These are phyloP conservation scores for Kwoniella sp. DNA, from an alignment of 768 basidiomycete species.

Conservation along the genomic window DNA sequence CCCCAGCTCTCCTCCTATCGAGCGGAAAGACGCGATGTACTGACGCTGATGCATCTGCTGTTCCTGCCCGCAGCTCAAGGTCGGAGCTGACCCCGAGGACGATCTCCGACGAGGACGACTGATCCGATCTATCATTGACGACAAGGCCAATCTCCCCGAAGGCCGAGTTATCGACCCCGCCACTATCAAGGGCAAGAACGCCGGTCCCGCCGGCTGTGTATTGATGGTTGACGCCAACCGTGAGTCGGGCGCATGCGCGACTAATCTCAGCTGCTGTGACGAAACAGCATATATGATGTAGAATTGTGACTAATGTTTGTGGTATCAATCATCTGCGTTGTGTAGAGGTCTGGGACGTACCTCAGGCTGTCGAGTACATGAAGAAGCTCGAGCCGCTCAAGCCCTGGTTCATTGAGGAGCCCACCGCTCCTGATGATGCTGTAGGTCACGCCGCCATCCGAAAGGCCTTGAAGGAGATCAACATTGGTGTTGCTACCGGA, in stretches of 20 bases:
- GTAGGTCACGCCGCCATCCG: constrained; percentile 65
- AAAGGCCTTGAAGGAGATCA: constrained; percentile 72
- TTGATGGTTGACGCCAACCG: constrained; percentile 98
- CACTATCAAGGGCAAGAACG: constrained; percentile 81
- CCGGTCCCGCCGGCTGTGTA: constrained; percentile 88
- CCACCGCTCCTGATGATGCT: constrained; percentile 88
- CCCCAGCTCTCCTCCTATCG: too few relatives aligned
- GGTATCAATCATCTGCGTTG: too few relatives aligned
- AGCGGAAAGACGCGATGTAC: too few relatives aligned
- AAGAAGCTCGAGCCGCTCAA: constrained; percentile 73
- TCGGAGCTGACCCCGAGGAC: constrained; percentile 76
- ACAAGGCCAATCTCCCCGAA: constrained; percentile 76
- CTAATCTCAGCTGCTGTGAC: not conserved
- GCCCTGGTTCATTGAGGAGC: constrained; percentile 97
- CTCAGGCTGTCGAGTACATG: constrained; percentile 89
- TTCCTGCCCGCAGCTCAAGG: constrained; percentile 69
- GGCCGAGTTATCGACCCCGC: constrained; percentile 65
- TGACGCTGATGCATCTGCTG: too few relatives aligned
- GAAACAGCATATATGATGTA: too few relatives aligned
- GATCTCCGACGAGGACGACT: constrained; percentile 84
- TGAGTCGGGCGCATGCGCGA: too few relatives aligned
- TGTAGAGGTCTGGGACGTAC: constrained; percentile 65
- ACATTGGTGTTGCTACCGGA: constrained; percentile 89
- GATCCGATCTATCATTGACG: constrained; percentile 92
- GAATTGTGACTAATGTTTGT: too few relatives aligned